These are phyloP conservation scores for Chlorella sp. DNA, from an alignment of 139 green algal genomes.

Conservation along the genomic window DNA sequence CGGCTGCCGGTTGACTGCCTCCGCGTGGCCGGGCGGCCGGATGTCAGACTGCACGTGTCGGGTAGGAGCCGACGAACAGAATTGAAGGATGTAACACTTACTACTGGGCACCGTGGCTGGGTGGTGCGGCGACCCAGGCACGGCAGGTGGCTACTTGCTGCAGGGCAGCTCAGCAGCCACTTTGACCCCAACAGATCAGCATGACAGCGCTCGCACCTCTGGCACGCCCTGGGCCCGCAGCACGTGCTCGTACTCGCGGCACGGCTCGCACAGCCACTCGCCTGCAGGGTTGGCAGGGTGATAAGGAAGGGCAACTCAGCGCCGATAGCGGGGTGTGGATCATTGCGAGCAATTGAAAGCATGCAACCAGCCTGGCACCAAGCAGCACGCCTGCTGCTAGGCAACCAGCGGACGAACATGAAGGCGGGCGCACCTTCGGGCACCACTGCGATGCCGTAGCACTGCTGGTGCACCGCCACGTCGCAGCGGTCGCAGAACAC, in stretches of 20 bases:
- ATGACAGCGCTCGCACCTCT: slow-evolving; percentile 16
- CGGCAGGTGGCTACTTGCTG: no score
- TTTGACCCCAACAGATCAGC: no score
- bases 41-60: slow-evolving; percentile 51
- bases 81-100: background rate
- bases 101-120: no score
- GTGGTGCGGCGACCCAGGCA: no score
- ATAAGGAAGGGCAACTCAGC: no score
- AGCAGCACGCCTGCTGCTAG: no score
- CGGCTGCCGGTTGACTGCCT: background rate
- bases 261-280: slow-evolving; percentile 94
- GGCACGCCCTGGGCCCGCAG: slow-evolving; percentile 51
- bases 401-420: no score
- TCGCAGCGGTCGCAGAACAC: slow-evolving; percentile 95
- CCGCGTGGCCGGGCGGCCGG: slow-evolving; percentile 69
- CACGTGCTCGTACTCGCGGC: slow-evolving; percentile 72
- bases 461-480: slow-evolving; percentile 89
- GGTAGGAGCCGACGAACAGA: background rate
- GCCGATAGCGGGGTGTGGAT: no score
- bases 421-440: slow-evolving; percentile 52
- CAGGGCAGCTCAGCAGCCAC: no score
- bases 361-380: no score
- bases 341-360: no score
- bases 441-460: slow-evolving; percentile 78
- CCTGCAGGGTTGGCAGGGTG: background rate